A percentile compares a stretch with the other conserved stretches of the same genome.
Evolutionary conservation across 176 grass and related monocot species (phyloP).

Genomic region (Zea luxurians): DNA sequence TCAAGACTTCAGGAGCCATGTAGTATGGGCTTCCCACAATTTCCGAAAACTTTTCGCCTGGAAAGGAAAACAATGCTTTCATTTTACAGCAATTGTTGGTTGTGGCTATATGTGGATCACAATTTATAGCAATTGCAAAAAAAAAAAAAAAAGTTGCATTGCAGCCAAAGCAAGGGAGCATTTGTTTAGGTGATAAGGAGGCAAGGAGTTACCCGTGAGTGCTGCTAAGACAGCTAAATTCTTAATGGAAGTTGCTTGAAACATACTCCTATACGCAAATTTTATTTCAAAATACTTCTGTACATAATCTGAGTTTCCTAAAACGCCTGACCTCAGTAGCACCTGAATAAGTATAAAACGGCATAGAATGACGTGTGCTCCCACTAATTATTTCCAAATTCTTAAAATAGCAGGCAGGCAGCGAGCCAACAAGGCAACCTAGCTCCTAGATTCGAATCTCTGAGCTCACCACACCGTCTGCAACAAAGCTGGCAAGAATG

Average conservation of each 20-base stretch:
- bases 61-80: constrained; percentile 12
- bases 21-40: constrained; percentile 99
- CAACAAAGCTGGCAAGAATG: neutral
- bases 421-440: constrained; percentile 25
- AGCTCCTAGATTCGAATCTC: constrained; percentile 41
- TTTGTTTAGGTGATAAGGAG: neutral
- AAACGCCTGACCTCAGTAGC: constrained; percentile 24
- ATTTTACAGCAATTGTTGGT: neutral
- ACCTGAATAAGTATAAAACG: constrained; percentile 4
- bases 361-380: constrained; percentile 25
- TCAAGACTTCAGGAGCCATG: constrained; percentile 99
- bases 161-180: neutral
- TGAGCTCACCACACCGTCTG: constrained; percentile 5
- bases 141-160: neutral
- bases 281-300: neutral
- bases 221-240: neutral
- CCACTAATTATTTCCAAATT: constrained; percentile 23
- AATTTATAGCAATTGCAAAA: neutral
- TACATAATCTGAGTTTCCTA: constrained; percentile 20
- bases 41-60: constrained; percentile 96
- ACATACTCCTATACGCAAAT: too few species aligned
- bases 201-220: neutral
- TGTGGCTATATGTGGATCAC: neutral
- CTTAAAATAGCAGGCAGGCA: constrained; percentile 33
- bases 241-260: neutral